Evolutionary conservation across 2,329 filamentous ascomycete genomes (phyloP).

Genomic region (Pseudonectria foliicola): DNA sequence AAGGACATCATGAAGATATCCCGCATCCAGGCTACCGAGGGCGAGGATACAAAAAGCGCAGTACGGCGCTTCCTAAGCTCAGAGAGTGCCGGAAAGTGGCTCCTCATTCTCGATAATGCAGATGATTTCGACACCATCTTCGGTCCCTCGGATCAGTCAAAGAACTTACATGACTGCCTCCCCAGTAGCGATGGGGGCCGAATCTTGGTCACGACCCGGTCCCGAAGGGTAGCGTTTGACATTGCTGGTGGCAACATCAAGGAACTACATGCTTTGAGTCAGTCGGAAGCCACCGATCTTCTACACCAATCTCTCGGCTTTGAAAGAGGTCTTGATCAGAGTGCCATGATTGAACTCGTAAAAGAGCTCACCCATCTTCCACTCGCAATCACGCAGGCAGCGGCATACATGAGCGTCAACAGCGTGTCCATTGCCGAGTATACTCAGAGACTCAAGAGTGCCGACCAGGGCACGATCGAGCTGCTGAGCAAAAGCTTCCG

Average conservation of each 20-base stretch:
- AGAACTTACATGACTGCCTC: constrained; percentile 8
- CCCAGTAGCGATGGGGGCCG: constrained; percentile 22
- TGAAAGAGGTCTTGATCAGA: background rate
- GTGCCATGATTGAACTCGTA: constrained; percentile 3
- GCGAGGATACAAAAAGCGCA: constrained; percentile 1
- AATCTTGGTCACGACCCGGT: constrained; percentile 29
- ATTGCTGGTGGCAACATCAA: constrained; percentile 10
- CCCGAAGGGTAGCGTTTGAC: constrained; percentile 20
- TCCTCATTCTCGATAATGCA: constrained; percentile 19
- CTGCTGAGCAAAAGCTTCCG: constrained; percentile 20
- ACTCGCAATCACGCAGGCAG: constrained; percentile 31
- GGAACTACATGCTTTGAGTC: background rate
- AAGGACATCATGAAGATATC: background rate
- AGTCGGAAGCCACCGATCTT: background rate
- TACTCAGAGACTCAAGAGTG: constrained; percentile 23
- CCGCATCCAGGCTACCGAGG: background rate
- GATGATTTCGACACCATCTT: constrained; percentile 10
- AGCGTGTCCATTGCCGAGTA: constrained; percentile 24
- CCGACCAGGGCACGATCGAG: constrained; percentile 21
- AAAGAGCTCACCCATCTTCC: constrained; percentile 29
- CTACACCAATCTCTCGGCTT: background rate
- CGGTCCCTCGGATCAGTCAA: background rate
- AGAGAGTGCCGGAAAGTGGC: constrained; percentile 13
- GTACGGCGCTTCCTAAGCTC: constrained; percentile 11
- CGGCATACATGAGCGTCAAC: constrained; percentile 32